Evolutionary conservation across 225 moss, liverwort and hornwort species (phyloP).

Genomic region (Ulota crispa): DNA sequence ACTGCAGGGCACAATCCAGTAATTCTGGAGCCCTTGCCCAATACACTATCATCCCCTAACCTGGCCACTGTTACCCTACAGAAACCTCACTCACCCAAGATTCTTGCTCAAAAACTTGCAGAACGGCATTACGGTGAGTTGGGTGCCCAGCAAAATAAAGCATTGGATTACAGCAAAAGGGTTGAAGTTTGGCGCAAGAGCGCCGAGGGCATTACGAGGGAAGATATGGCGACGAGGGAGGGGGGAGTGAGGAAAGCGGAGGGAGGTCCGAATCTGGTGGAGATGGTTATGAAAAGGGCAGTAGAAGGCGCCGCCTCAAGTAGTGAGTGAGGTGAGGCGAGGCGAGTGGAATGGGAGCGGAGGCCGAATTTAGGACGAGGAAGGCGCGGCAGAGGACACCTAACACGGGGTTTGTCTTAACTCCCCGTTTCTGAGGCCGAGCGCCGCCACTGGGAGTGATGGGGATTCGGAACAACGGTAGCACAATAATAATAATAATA

Average conservation of each 20-base stretch:
- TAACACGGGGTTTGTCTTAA: constrained; percentile 10
- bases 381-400: constrained; percentile 6
- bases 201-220: background rate
- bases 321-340: background rate
- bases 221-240: background rate
- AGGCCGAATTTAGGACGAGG: constrained; percentile 13
- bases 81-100: too few relatives aligned
- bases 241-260: background rate
- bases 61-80: background rate
- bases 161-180: background rate
- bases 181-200: background rate
- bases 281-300: background rate
- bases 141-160: background rate
- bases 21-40: background rate
- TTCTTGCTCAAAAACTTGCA: background rate
- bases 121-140: background rate
- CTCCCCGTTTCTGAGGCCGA: constrained; percentile 11
- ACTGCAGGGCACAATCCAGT: background rate
- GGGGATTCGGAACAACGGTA: background rate
- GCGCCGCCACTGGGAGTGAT: constrained; percentile 29
- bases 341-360: background rate
- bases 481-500: background rate
- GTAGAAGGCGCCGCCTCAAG: constrained; percentile 24
- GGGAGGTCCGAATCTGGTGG: too few relatives aligned
- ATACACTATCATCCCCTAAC: constrained; percentile 11